Conservation (phyloP, 1,284 basidiomycete species). For the Clitocybe nebularis region DNA sequence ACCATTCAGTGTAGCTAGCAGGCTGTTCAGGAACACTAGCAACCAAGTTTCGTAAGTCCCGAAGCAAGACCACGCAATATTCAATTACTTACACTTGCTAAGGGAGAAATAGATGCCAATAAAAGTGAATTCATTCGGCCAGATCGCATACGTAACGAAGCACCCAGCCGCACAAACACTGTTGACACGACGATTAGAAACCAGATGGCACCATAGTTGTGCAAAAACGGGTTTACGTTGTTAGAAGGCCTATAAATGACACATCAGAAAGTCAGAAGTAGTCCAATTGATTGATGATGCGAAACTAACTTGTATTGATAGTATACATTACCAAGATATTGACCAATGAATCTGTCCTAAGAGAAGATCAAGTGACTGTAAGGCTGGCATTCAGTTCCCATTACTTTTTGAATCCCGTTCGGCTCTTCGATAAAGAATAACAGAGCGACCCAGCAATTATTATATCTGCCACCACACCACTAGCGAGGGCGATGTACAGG, state of each 20-base stretch:
- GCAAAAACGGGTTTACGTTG: conserved; percentile 5
- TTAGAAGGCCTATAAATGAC: conserved; percentile 12
- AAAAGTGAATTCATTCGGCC: conserved; percentile 29
- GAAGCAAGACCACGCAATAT: too few relatives aligned
- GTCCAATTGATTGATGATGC: not conserved
- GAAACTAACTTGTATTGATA: conserved; percentile 26
- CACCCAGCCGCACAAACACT: conserved; percentile 24
- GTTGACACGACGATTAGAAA: not conserved
- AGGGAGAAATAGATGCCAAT: conserved; percentile 29
- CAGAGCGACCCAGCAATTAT: conserved; percentile 24
- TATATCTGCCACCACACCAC: conserved; percentile 21
- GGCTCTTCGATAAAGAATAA: conserved; percentile 21
- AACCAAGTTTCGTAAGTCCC: too few relatives aligned
- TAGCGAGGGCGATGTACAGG: conserved; percentile 21
- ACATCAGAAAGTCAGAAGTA: not conserved
- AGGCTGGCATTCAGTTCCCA: too few relatives aligned
- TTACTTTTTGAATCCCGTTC: conserved; percentile 26
- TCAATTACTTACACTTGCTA: conserved; percentile 25
- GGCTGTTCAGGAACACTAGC: conserved; percentile 28
- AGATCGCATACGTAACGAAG: conserved; percentile 29
- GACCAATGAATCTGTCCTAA: conserved; percentile 26
- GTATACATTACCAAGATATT: conserved; percentile 28
- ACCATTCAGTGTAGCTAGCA: conserved; percentile 25
- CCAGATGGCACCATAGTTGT: not conserved
- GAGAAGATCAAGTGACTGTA: not conserved